A percentile compares a stretch with the other conserved stretches of the same genome.
These are phyloP conservation scores for Aspergillus caelatus DNA, from an alignment of 2,329 filamentous ascomycete species.

Conservation along the genomic window DNA sequence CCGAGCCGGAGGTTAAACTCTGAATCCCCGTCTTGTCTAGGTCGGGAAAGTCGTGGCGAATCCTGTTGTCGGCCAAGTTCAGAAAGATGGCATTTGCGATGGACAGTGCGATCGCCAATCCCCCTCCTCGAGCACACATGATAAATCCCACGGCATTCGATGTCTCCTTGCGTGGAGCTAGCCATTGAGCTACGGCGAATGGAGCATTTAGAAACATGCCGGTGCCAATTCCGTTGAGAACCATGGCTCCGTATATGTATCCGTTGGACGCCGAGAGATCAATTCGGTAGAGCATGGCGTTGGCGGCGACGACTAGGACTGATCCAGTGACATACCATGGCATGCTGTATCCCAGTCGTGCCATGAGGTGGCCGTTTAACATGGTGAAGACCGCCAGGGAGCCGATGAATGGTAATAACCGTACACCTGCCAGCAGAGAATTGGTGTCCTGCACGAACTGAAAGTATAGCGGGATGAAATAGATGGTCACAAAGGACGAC, in stretches of 20 bases:
- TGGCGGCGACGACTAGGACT: slow-evolving; percentile 13
- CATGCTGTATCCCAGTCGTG: slow-evolving; percentile 22
- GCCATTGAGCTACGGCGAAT: no score
- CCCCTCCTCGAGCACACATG: slow-evolving; percentile 2
- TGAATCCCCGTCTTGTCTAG: neutral
- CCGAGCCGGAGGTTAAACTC: neutral
- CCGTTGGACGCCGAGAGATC: no score
- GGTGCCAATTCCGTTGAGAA: no score
- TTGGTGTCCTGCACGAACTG: slow-evolving; percentile 52
- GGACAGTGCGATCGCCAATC: neutral
- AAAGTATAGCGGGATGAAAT: slow-evolving; percentile 60
- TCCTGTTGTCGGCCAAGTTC: neutral
- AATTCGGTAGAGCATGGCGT: no score
- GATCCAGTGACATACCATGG: slow-evolving; percentile 25
- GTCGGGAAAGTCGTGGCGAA: neutral
- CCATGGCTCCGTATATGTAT: no score
- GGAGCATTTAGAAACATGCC: no score
- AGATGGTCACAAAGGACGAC: slow-evolving; percentile 43
- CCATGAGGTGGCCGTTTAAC: slow-evolving; percentile 27
- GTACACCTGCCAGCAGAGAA: slow-evolving; percentile 31
- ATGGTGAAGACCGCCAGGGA: slow-evolving; percentile 24
- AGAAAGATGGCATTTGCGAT: slow-evolving; percentile 6
- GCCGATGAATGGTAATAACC: slow-evolving; percentile 32
- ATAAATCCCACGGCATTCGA: slow-evolving; percentile 10
- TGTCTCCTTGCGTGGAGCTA: no score